phyloP scores from a whole-genome alignment of 352 stramenopile genomes.

The Phytophthora crassamura region DNA sequence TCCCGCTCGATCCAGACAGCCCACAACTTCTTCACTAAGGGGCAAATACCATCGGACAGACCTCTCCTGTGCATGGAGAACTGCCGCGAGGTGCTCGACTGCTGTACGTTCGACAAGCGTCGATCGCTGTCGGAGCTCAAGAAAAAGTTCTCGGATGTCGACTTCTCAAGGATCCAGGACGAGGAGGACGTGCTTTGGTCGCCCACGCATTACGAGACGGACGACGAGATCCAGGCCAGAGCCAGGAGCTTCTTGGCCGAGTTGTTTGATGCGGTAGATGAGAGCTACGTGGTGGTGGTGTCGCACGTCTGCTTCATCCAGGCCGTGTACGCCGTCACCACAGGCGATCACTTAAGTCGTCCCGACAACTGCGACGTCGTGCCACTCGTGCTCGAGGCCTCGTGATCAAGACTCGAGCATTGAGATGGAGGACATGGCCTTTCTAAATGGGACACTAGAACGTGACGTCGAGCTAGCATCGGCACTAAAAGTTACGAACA shows the following conservation, averaged over 20 bases:
- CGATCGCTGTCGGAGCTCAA: slow-evolving; percentile 50
- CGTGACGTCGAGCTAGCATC: no score
- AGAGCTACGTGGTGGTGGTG: slow-evolving; percentile 71
- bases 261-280: slow-evolving; percentile 56
- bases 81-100: slow-evolving; percentile 71
- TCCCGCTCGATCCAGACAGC: slow-evolving; percentile 79
- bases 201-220: slow-evolving; percentile 65
- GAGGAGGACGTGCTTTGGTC: slow-evolving; percentile 71
- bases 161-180: slow-evolving; percentile 66
- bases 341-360: slow-evolving; percentile 22
- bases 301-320: slow-evolving; percentile 81
- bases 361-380: slow-evolving; percentile 51
- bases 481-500: no score
- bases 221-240: slow-evolving; percentile 63
- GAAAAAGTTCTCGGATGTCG: slow-evolving; percentile 61
- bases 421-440: no score
- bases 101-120: slow-evolving; percentile 79
- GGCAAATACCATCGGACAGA: slow-evolving; percentile 33
- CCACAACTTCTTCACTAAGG: slow-evolving; percentile 60
- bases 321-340: slow-evolving; percentile 58
- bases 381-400: slow-evolving; percentile 17
- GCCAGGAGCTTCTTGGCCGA: slow-evolving; percentile 56
- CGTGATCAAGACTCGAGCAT: background rate
- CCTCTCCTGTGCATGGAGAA: slow-evolving; percentile 73
- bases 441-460: no score